Evolutionary conservation across 192 early-diverging fungal genomes (phyloP).

Genomic region (Umbelopsis sp.): DNA sequence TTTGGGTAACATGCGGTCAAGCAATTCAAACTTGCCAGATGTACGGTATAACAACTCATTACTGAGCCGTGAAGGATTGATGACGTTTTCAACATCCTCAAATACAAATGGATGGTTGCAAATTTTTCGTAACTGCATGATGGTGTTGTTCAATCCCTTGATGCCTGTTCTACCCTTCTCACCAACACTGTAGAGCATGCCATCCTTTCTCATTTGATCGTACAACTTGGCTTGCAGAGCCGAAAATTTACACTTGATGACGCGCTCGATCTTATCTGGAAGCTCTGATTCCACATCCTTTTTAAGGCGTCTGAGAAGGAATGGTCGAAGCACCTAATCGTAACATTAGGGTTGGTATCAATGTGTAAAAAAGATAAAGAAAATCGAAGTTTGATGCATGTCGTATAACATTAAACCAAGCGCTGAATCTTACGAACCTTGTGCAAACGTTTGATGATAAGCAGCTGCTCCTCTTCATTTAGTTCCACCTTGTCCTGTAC

Average conservation of each 20-base stretch:
- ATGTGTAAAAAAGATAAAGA: too few species aligned
- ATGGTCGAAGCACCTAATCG: constrained; percentile 80
- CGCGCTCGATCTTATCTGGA: constrained; percentile 95
- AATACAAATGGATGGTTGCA: constrained; percentile 99
- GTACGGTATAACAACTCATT: constrained; percentile 82
- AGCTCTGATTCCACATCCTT: constrained; percentile 98
- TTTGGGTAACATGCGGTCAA: constrained; percentile 95
- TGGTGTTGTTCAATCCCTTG: constrained; percentile 89
- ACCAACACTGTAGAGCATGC: constrained; percentile 69
- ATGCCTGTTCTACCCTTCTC: constrained; percentile 66
- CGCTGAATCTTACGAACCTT: constrained; percentile 51
- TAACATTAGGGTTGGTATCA: too few species aligned
- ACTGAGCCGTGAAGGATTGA: constrained; percentile 73
- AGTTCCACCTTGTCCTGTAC: constrained; percentile 90
- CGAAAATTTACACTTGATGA: constrained; percentile 92
- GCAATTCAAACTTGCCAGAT: constrained; percentile 95
- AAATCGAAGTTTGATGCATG: too few species aligned
- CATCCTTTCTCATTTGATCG: constrained; percentile 83
- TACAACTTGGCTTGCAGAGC: constrained; percentile 85
- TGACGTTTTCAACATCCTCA: constrained; percentile 82
- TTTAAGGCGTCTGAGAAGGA: constrained; percentile 94
- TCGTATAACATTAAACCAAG: too few species aligned
- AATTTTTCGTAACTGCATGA: constrained; percentile 99
- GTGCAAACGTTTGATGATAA: constrained; percentile 96
- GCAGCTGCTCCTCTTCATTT: constrained; percentile 97